Percentiles rank a stretch among this genome's conserved stretches.
Evolutionary conservation across 345 rosid species (phyloP).

Genomic region (Eucalyptus decipiens): DNA sequence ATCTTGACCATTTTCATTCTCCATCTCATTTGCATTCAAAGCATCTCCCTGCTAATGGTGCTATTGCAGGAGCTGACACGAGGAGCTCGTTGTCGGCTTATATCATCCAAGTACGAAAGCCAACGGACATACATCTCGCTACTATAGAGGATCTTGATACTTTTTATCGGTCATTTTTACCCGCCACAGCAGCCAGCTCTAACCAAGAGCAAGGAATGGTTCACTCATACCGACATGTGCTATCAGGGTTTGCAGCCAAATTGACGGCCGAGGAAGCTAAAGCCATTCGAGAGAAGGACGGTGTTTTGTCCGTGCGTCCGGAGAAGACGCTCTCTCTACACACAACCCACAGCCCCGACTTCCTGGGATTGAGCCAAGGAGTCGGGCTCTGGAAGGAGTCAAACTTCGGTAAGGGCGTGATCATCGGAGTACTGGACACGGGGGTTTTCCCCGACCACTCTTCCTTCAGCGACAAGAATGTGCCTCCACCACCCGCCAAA

Average conservation of each 20-base stretch:
- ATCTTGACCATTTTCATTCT: not conserved
- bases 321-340: slow-evolving; percentile 16
- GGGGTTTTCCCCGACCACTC: slow-evolving; percentile 35
- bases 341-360: slow-evolving; percentile 39
- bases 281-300: slow-evolving; percentile 4
- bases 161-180: not conserved
- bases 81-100: not conserved
- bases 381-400: slow-evolving; percentile 22
- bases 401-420: slow-evolving; percentile 27
- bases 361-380: slow-evolving; percentile 20
- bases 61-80: not conserved
- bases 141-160: not conserved
- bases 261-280: slow-evolving; percentile 18
- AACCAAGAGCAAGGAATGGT: not conserved
- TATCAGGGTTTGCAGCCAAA: slow-evolving; percentile 24
- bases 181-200: not conserved
- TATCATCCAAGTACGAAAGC: not conserved
- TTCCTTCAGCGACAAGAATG: slow-evolving; percentile 24
- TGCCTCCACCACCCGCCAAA: slow-evolving; percentile 24
- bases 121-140: not conserved
- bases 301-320: slow-evolving; percentile 21
- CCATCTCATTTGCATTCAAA: not conserved
- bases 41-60: not conserved
- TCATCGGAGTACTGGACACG: slow-evolving; percentile 37
- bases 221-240: slow-evolving; percentile 11